These are phyloP conservation scores for Kwoniella sp. DNA, from an alignment of 768 basidiomycete genomes.

Conservation along the genomic window DNA sequence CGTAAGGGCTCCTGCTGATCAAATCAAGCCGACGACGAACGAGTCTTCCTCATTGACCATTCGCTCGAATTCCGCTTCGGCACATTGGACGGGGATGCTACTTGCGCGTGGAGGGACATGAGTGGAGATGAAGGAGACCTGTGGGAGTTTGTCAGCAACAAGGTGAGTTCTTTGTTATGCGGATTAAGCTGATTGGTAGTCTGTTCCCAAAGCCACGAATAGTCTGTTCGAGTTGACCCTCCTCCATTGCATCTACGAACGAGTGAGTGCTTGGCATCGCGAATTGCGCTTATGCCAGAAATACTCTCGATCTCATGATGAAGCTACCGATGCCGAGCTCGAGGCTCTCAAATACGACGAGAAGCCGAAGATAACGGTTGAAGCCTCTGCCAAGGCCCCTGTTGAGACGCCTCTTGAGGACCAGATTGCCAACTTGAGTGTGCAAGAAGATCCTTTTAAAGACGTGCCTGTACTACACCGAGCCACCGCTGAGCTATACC, in stretches of 20 bases:
- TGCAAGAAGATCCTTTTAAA: constrained; percentile 51
- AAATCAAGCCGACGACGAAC: constrained; percentile 84
- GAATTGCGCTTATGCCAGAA: constrained; percentile 62
- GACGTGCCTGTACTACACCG: constrained; percentile 46
- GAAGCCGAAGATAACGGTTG: background rate
- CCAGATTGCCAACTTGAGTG: background rate
- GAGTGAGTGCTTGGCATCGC: constrained; percentile 39
- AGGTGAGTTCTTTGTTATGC: constrained; percentile 24
- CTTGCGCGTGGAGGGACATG: constrained; percentile 88
- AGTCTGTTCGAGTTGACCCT: constrained; percentile 91
- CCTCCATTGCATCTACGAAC: constrained; percentile 93
- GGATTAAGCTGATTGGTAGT: constrained; percentile 27
- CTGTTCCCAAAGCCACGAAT: constrained; percentile 72
- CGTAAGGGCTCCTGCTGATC: background rate
- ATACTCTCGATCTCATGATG: constrained; percentile 71
- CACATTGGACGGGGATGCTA: constrained; percentile 69
- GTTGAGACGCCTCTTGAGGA: background rate
- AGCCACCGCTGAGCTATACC: constrained; percentile 55
- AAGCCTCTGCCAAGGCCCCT: background rate
- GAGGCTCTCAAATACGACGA: constrained; percentile 70
- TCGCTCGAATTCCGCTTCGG: constrained; percentile 83
- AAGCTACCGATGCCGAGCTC: constrained; percentile 67
- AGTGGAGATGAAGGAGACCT: constrained; percentile 85
- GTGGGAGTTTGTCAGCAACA: constrained; percentile 77
- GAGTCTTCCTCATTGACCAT: constrained; percentile 85